Conservation (phyloP, 108 stramenopile genomes). For the Cyclostephanos tholiformis region DNA sequence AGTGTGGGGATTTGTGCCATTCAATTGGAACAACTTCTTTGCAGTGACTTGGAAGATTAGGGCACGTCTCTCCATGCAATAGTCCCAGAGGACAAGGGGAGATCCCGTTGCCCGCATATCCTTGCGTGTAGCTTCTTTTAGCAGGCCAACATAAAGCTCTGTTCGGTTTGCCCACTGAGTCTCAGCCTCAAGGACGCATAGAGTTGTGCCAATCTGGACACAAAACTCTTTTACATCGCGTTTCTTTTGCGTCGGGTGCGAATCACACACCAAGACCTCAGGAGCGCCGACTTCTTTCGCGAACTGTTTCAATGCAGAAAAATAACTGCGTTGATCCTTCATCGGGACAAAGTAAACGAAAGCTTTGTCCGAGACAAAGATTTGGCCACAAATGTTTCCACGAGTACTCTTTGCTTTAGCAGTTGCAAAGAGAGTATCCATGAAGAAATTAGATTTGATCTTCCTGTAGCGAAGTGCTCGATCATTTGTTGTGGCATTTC, state of each 20-base stretch:
- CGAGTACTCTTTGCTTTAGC: conserved; percentile 22
- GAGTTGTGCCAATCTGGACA: conserved; percentile 30
- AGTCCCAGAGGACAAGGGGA: too few relatives aligned
- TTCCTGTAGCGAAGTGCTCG: background rate
- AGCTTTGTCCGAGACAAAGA: too few relatives aligned
- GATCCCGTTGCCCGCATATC: too few relatives aligned
- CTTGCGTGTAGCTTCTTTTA: conserved; percentile 39
- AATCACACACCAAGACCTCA: conserved; percentile 31
- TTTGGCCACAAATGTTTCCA: too few relatives aligned
- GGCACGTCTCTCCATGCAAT: conserved; percentile 34
- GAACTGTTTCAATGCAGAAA: too few relatives aligned
- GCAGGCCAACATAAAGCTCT: conserved; percentile 39
- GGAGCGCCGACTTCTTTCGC: too few relatives aligned
- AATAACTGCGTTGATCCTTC: too few relatives aligned
- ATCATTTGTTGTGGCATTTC: conserved; percentile 1
- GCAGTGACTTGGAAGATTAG: too few relatives aligned
- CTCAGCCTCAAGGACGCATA: conserved; percentile 15
- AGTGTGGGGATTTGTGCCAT: too few relatives aligned
- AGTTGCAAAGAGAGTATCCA: conserved; percentile 33
- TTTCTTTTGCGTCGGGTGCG: conserved; percentile 19
- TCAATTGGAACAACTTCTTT: too few relatives aligned
- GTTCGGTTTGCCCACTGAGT: conserved; percentile 41
- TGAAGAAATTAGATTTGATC: conserved; percentile 29
- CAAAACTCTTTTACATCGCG: conserved; percentile 7
- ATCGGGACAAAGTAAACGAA: too few relatives aligned